These are phyloP conservation scores for Mycena maculata DNA, from an alignment of 768 basidiomycete species.

Conservation along the genomic window DNA sequence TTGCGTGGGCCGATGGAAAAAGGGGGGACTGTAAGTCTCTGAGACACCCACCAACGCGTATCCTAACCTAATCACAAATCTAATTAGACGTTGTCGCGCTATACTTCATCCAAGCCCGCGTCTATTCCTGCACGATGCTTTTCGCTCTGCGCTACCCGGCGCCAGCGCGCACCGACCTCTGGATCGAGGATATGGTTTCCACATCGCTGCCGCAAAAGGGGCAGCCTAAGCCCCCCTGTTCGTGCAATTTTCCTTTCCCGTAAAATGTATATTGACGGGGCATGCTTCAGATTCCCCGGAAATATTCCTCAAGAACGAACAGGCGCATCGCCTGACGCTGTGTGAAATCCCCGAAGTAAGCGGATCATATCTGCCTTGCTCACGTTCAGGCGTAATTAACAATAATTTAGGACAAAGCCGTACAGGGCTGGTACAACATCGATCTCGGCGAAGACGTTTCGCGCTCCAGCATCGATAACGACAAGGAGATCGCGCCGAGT, in stretches of 20 bases:
- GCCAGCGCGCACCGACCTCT: conserved; percentile 12
- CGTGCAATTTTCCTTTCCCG: neutral
- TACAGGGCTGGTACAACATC: conserved; percentile 26
- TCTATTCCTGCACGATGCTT: conserved; percentile 33
- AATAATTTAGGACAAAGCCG: neutral
- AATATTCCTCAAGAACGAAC: conserved; percentile 25
- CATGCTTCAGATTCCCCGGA: conserved; percentile 10
- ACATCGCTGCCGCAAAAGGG: conserved; percentile 15
- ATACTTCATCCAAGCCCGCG: conserved; percentile 27
- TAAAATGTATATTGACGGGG: neutral
- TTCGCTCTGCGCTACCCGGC: conserved; percentile 13
- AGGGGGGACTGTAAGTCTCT: conserved; percentile 18
- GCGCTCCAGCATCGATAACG: neutral
- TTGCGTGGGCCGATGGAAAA: conserved; percentile 21
- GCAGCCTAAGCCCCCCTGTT: conserved; percentile 14
- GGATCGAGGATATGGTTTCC: conserved; percentile 19
- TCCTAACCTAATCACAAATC: neutral
- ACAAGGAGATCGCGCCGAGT: neutral
- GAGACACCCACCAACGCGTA: too few relatives aligned
- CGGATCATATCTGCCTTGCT: neutral
- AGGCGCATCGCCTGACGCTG: neutral
- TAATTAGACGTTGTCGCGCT: conserved; percentile 29
- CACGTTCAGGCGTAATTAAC: too few relatives aligned
- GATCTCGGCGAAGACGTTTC: conserved; percentile 2
- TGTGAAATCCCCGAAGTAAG: conserved; percentile 20